Evolutionary conservation across 2,329 filamentous ascomycete species (phyloP).

Genomic region (Colletotrichum salicis): DNA sequence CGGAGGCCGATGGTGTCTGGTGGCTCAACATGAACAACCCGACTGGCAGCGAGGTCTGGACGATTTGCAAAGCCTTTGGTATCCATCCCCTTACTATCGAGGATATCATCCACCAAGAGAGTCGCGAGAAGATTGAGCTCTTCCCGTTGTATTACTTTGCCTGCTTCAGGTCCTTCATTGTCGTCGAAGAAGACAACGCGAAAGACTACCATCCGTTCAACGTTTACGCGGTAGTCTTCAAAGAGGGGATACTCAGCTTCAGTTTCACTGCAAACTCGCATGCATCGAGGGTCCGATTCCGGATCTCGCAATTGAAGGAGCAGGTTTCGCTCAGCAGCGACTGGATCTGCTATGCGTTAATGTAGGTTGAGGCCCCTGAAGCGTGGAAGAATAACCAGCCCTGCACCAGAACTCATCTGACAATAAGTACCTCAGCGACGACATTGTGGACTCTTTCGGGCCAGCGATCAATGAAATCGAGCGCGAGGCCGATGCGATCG

Average conservation of each 20-base stretch:
- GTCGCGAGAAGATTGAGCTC: constrained; percentile 96
- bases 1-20: constrained; percentile 83
- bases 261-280: constrained; percentile 90
- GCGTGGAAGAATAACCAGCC: no score
- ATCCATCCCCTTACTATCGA: constrained; percentile 96
- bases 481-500: constrained; percentile 87
- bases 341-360: constrained; percentile 98
- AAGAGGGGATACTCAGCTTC: constrained; percentile 93
- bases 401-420: background rate
- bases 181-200: constrained; percentile 79
- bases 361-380: constrained; percentile 66
- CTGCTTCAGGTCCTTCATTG: constrained; percentile 91
- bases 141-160: constrained; percentile 99
- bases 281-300: constrained; percentile 86
- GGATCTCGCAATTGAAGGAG: constrained; percentile 92
- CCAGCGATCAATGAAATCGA: constrained; percentile 90
- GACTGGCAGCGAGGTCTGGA: constrained; percentile 85
- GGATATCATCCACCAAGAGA: constrained; percentile 94
- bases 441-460: constrained; percentile 96
- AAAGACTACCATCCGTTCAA: constrained; percentile 94
- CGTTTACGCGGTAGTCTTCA: constrained; percentile 95
- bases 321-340: constrained; percentile 95
- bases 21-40: constrained; percentile 96
- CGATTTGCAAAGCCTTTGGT: constrained; percentile 92
- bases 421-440: constrained; percentile 67